Evolutionary conservation across 139 green algal genomes (phyloP).

Genomic region (Tetraselmis chui): DNA sequence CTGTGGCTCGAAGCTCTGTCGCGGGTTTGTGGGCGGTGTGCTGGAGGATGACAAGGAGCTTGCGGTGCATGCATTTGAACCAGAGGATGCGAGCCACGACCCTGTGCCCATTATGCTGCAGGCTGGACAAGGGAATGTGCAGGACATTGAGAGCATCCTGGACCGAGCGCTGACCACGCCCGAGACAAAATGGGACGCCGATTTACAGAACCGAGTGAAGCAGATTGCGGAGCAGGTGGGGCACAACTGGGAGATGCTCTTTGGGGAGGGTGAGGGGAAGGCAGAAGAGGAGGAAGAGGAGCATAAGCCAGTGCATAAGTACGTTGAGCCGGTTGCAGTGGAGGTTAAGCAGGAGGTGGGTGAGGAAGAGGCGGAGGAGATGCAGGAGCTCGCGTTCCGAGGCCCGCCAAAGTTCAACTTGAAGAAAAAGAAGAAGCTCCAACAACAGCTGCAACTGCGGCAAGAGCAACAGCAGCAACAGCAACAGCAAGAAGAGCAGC

Average conservation of each 20-base stretch:
- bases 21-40: conserved; percentile 76
- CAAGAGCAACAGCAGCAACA: not conserved
- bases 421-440: conserved; percentile 22
- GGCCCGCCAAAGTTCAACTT: conserved; percentile 38
- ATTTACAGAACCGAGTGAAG: not conserved
- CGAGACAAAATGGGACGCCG: not conserved
- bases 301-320: not conserved
- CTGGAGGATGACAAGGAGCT: conserved; percentile 37
- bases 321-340: not conserved
- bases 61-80: not conserved
- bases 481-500: not conserved
- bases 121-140: not conserved
- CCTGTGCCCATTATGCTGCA: not conserved
- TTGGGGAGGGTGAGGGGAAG: not conserved
- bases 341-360: not conserved
- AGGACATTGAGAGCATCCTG: not conserved
- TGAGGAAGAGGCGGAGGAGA: not conserved
- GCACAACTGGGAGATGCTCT: not conserved
- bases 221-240: not conserved
- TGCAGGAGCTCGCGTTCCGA: not conserved
- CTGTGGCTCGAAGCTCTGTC: conserved; percentile 49
- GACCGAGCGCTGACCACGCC: not conserved
- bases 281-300: not conserved
- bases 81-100: not conserved
- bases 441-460: no score